Evolutionary conservation across 2,329 filamentous ascomycete genomes (phyloP).

Genomic region (Monosporascus ibericus): DNA sequence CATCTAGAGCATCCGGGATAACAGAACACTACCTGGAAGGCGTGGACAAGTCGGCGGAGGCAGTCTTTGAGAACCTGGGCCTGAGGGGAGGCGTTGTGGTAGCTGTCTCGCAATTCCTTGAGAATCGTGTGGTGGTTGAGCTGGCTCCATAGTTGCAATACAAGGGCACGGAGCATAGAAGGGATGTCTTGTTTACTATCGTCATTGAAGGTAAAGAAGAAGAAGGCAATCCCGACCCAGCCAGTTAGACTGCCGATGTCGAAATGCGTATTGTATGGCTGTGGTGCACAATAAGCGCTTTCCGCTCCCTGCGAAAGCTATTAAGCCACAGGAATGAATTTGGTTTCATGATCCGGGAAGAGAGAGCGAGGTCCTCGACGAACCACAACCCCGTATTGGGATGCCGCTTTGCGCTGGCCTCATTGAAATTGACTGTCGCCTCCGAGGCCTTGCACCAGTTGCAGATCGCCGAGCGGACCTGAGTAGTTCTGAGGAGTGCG

Average conservation of each 20-base stretch:
- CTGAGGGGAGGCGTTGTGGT: constrained; percentile 10
- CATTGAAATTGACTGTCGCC: too few species aligned
- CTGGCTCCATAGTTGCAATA: constrained; percentile 28
- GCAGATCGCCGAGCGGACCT: too few species aligned
- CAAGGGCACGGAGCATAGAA: constrained; percentile 26
- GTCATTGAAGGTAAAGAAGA: constrained; percentile 35
- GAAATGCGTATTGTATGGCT: too few species aligned
- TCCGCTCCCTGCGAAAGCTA: too few species aligned
- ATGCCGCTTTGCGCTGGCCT: too few species aligned
- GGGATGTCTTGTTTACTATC: constrained; percentile 23
- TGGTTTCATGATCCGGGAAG: too few species aligned
- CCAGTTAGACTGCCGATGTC: constrained; percentile 7
- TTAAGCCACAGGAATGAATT: too few species aligned
- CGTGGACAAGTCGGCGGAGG: constrained; percentile 15
- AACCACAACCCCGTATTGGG: too few species aligned
- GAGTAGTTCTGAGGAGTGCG: too few species aligned
- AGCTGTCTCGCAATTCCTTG: constrained; percentile 10
- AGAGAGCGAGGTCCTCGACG: too few species aligned
- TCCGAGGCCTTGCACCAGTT: too few species aligned
- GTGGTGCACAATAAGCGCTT: too few species aligned
- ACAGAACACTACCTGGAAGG: constrained; percentile 29
- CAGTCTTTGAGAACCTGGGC: constrained; percentile 14
- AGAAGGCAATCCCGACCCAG: constrained; percentile 29
- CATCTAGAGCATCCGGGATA: constrained; percentile 32
- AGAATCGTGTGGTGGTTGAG: constrained; percentile 12